A percentile compares a stretch with the other conserved stretches of the same genome.
These are phyloP conservation scores for Pneumocystis canis DNA, from an alignment of 1,139 yeast species.

Conservation along the genomic window DNA sequence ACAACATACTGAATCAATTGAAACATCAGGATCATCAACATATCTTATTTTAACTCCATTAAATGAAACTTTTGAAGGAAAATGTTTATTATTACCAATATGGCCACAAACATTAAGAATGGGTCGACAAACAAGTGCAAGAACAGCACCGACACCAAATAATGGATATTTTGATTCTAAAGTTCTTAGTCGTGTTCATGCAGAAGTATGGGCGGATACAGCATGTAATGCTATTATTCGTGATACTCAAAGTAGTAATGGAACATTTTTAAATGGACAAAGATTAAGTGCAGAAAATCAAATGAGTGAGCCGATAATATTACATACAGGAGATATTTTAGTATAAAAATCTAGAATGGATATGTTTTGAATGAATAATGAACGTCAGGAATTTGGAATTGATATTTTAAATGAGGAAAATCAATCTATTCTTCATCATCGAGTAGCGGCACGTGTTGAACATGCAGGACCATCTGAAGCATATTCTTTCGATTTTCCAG, in stretches of 20 bases:
- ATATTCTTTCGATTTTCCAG: conserved; percentile 3
- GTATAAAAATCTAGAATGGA: conserved; percentile 51
- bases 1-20: no score
- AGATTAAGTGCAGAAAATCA: conserved; percentile 48
- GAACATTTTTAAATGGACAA: conserved; percentile 73
- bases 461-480: conserved; percentile 8
- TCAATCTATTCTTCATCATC: conserved; percentile 14
- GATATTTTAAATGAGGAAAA: conserved; percentile 12
- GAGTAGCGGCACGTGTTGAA: conserved; percentile 17
- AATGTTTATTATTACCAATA: conserved; percentile 64
- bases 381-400: not conserved
- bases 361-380: not conserved
- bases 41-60: conserved; percentile 31
- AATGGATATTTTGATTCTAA: conserved; percentile 93
- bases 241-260: conserved; percentile 85
- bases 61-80: conserved; percentile 69
- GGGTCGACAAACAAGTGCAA: conserved; percentile 74
- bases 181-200: conserved; percentile 85
- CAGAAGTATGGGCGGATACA: conserved; percentile 66
- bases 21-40: no score
- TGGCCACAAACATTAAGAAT: conserved; percentile 72
- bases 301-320: conserved; percentile 40
- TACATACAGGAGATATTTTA: conserved; percentile 67
- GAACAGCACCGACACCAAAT: conserved; percentile 56
- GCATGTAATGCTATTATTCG: conserved; percentile 58